Base-by-base conservation (phyloP, 176 grass and related monocot genomes). In the Oryza coarctata region DNA sequence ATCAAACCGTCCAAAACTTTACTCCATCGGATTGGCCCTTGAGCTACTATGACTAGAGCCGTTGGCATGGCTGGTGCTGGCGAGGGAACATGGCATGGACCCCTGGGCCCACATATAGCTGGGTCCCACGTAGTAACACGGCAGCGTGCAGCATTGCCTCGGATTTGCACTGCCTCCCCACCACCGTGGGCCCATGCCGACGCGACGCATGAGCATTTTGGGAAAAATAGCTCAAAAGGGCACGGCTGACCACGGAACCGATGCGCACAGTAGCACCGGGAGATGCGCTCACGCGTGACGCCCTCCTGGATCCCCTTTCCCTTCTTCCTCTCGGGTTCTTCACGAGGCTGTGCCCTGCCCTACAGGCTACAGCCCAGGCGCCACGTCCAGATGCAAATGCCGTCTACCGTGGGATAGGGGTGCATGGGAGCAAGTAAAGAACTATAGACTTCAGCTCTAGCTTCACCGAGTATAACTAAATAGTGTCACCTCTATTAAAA, bases 231-330 rank as follows among this genome's bases (percentile, higher is more conserved):
- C 43, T 45, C 43, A 2, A 68, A 33, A 71, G 31, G 29, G 35
- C 36, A 34, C 9, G 8, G 71, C 44, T 82, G 72, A 81, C 65
- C 63, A 47, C 13, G 20, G 70, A 74, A 26, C 11, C 44, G 13
- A 1, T 73, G 36, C 5, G 9, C 9, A 66, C 33, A 3, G 22
- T 28, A 12, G 29, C 9, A 9, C 9, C 23, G 31, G 74, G 68
- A 23, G 28, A 29, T 34, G 64, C 31, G 31, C 77, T 30, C 82
- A 34, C 77, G 77, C 87, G 71, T 85, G 87, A 85, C 77, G 55
- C 82, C 31, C 71, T 69, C 63, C 52, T 80, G 40, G 35, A 43
- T 9, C 61, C 52, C 7, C 0, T 1, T 22, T 0, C 67, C 5
- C 17, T 23, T 20, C 47, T 84, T 30, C 49, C 18, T 52, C 49